Conservation (phyloP, 345 rosid genomes). For the Pistacia integerrima region DNA sequence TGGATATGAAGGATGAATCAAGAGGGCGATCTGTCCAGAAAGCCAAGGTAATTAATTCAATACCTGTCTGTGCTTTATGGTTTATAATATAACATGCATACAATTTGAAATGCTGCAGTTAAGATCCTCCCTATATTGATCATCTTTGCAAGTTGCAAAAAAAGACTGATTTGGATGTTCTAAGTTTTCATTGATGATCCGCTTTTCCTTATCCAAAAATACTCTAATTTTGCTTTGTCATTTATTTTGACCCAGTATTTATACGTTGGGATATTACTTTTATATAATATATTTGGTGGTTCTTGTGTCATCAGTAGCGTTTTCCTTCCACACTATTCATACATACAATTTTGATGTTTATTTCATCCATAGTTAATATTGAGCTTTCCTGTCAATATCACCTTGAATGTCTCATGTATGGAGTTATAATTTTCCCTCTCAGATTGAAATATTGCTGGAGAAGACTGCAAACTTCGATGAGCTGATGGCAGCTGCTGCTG, state of each 20-base stretch:
- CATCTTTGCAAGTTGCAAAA: neutral
- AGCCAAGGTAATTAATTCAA: conserved; percentile 58
- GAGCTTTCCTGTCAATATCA: neutral
- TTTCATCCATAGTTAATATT: neutral
- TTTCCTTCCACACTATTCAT: neutral
- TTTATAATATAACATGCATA: neutral
- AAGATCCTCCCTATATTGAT: neutral
- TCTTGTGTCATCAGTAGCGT: neutral
- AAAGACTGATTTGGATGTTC: neutral
- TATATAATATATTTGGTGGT: neutral
- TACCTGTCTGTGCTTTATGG: neutral
- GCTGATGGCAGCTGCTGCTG: conserved; percentile 79
- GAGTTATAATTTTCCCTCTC: conserved; percentile 1
- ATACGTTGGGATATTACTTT: neutral
- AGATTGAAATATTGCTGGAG: conserved; percentile 78
- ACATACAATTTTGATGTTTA: neutral
- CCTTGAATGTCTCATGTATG: neutral
- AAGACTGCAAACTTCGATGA: conserved; percentile 88
- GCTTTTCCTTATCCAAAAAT: neutral
- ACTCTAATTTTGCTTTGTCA: neutral
- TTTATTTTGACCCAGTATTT: neutral
- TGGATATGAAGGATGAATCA: conserved; percentile 77
- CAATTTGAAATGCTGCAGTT: neutral
- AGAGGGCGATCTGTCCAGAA: conserved; percentile 83
- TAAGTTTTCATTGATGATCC: neutral